Percentiles rank a stretch among this genome's conserved stretches.
Conservation (phyloP, 371 early-diverging fungal genomes). For the Mucor indicus region DNA sequence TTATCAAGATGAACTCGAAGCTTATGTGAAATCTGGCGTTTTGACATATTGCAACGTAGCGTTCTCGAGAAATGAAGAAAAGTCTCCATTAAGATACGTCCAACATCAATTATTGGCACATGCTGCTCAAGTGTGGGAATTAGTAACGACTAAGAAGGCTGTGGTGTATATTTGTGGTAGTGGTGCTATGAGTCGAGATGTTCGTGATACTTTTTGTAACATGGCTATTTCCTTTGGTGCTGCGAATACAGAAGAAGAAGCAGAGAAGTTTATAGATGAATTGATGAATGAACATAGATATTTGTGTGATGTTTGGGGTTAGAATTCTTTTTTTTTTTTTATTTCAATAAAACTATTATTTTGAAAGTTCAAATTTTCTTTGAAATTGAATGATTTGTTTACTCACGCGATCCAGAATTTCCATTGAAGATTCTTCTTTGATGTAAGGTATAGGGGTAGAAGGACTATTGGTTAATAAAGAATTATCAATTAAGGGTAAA, state of each 20-base stretch:
- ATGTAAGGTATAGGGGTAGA: conserved; percentile 7
- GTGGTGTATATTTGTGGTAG: conserved; percentile 42
- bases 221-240: conserved; percentile 39
- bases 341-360: too few species aligned
- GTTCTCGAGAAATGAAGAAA: conserved; percentile 53
- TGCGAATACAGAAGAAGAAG: conserved; percentile 27
- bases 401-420: conserved; percentile 33
- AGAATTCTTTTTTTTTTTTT: too few species aligned
- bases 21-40: conserved; percentile 42
- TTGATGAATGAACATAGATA: conserved; percentile 34
- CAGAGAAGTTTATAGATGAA: conserved; percentile 22
- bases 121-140: conserved; percentile 29
- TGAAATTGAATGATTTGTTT: conserved; percentile 37
- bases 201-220: conserved; percentile 33
- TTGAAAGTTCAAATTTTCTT: conserved; percentile 31
- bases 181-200: conserved; percentile 47
- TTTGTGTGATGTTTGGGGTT: conserved; percentile 55
- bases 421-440: conserved; percentile 26
- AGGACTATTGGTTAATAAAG: background rate
- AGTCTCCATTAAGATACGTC: conserved; percentile 36
- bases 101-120: conserved; percentile 44
- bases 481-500: conserved; percentile 30
- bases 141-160: conserved; percentile 22
- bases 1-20: conserved; percentile 65
- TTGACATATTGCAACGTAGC: conserved; percentile 64